Base-by-base conservation (phyloP, 306 rosid species). In the Betula pendula region DNA sequence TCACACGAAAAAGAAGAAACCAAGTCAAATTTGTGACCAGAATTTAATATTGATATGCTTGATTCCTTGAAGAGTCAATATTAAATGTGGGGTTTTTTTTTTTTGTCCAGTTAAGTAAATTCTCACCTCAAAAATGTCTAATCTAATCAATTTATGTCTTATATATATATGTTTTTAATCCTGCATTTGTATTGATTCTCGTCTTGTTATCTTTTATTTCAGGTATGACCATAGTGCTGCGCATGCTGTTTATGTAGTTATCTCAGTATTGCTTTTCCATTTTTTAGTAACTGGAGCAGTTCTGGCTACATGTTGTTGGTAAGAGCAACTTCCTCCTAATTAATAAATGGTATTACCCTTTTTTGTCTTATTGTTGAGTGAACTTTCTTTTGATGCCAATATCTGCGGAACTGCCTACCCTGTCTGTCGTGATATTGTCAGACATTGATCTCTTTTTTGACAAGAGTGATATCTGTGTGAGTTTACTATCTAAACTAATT, bases 261-360 rank as follows among this genome's bases (percentile, higher is more conserved):
- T 96, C 82, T 89, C 98, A 4, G 98, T 92, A 56, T 83, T 92
- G 90, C 71, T 92, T 72, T 91, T 89, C 81, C 99, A 96, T 84
- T 96, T 92, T 83, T 73, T 96, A 73, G 75, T 90, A 80, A 83
- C 88, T 20, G 97, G 99, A 71, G 88, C 83, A 81, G 78, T 88
- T 78, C 85, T 96, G 87, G 98, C 99, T 70, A 91, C 99, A 5
- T 83, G 88, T 86, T 92, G 93, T 82, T 96, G 99, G 99, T 96
- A 89, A 88, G 90, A 62, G 63, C 72, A 51, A 50, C 77, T 74
- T 75, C 79, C 77, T 52, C 20, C 45, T n/a, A n/a, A 59, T 63
- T 70, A 72, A 66, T 70, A 56, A 55, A 49, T 35, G 40, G 51
- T 22, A 22, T n/a, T 27, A 78, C 60, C 75, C 69, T 63, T 53